Percentiles rank a stretch among this genome's conserved stretches.
These are phyloP conservation scores for Leishmania amazonensis DNA, from an alignment of 208 protist genomes.

Conservation along the genomic window DNA sequence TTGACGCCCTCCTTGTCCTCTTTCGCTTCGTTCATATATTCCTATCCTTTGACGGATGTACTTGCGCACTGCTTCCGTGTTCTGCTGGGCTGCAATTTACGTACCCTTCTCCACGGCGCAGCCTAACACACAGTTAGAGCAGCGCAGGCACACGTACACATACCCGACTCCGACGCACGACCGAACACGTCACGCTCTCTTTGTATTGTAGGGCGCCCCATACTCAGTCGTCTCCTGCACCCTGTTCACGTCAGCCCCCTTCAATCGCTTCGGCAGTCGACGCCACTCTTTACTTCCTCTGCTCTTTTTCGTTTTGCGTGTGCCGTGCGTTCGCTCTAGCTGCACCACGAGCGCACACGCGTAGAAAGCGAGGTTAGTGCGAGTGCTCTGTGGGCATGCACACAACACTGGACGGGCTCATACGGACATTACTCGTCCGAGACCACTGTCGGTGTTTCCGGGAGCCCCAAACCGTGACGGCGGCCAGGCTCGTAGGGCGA, in stretches of 20 bases:
- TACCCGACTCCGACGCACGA: not conserved
- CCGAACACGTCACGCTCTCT: not conserved
- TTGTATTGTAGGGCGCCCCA: not conserved
- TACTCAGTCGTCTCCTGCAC: not conserved
- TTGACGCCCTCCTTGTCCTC: not conserved
- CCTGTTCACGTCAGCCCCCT: not conserved
- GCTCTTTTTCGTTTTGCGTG: not conserved
- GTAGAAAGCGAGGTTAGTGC: not conserved
- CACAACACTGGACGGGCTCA: not conserved
- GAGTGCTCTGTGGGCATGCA: not conserved
- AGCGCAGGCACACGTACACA: not conserved
- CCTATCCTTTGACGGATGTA: not conserved
- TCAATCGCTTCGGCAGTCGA: not conserved
- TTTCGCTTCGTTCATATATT: not conserved
- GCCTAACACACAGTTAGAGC: not conserved
- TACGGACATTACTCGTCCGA: not conserved
- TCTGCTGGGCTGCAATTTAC: not conserved
- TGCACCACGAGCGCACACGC: not conserved
- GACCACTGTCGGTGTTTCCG: not conserved
- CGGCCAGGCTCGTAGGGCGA: not conserved
- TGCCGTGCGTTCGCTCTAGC: not conserved
- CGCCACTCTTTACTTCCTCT: not conserved
- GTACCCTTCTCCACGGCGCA: not conserved
- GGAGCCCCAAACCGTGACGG: not conserved
- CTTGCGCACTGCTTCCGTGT: no score